Percentiles rank a stretch among this genome's conserved stretches.
These are phyloP conservation scores for Candida peoriensis DNA, from an alignment of 805 yeast genomes.

Conservation along the genomic window DNA sequence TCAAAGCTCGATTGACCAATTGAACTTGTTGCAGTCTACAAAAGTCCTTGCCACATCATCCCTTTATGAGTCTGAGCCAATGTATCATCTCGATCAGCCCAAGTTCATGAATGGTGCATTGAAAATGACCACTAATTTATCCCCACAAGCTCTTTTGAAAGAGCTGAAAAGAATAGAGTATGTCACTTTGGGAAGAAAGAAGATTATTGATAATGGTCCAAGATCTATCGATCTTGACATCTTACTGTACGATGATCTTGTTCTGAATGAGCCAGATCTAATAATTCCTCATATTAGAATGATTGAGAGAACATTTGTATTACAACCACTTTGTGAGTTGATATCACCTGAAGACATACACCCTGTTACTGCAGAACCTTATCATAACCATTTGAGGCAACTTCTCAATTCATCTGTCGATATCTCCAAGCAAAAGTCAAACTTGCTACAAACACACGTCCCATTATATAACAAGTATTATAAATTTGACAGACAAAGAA, in stretches of 20 bases:
- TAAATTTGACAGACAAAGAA: slow-evolving; percentile 16
- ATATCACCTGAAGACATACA: slow-evolving; percentile 61
- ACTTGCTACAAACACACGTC: slow-evolving; percentile 41
- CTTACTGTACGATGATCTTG: slow-evolving; percentile 49
- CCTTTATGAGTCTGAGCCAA: slow-evolving; percentile 83
- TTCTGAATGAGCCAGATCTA: slow-evolving; percentile 53
- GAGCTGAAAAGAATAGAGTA: slow-evolving; percentile 76
- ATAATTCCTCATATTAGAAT: slow-evolving; percentile 82
- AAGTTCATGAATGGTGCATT: slow-evolving; percentile 83
- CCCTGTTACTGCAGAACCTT: slow-evolving; percentile 84
- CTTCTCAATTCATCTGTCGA: slow-evolving; percentile 35
- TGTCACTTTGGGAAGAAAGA: slow-evolving; percentile 60
- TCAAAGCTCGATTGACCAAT: slow-evolving; percentile 42
- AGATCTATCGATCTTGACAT: slow-evolving; percentile 88
- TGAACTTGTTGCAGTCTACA: slow-evolving; percentile 31
- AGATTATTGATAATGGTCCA: slow-evolving; percentile 86
- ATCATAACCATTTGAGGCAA: slow-evolving; percentile 59
- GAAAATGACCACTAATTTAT: slow-evolving; percentile 51
- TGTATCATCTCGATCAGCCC: slow-evolving; percentile 80
- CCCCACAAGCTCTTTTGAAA: slow-evolving; percentile 60
- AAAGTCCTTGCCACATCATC: slow-evolving; percentile 62
- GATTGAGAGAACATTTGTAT: slow-evolving; percentile 86
- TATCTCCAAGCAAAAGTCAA: slow-evolving; percentile 41
- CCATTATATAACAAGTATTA: slow-evolving; percentile 35
- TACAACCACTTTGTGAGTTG: slow-evolving; percentile 83